These are phyloP conservation scores for Phytophthora cryptogea DNA, from an alignment of 352 stramenopile species.

Conservation along the genomic window DNA sequence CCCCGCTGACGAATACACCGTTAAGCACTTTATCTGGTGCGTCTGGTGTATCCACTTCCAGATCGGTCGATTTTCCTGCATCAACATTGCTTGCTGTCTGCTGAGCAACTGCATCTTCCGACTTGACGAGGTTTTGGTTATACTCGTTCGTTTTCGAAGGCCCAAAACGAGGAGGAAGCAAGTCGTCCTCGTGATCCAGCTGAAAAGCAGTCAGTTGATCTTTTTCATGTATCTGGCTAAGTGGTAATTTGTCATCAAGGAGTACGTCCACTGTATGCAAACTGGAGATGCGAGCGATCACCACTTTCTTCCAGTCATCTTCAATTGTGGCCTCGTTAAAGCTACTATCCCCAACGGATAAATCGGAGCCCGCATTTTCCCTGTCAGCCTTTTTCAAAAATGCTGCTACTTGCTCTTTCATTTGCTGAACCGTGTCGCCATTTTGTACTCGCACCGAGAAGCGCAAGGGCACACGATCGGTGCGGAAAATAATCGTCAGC, in stretches of 20 bases:
- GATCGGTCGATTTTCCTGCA: neutral
- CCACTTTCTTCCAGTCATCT: slow-evolving; percentile 38
- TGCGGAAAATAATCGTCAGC: slow-evolving; percentile 84
- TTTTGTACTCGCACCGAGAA: slow-evolving; percentile 77
- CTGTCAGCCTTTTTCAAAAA: slow-evolving; percentile 43
- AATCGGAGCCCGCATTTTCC: neutral
- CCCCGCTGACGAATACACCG: neutral
- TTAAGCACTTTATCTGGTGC: slow-evolving; percentile 1
- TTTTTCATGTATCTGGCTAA: slow-evolving; percentile 80
- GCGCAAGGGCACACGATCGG: slow-evolving; percentile 69
- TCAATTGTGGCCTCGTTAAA: neutral
- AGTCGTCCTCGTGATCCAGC: slow-evolving; percentile 45
- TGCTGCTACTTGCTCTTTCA: slow-evolving; percentile 60
- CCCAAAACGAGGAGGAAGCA: slow-evolving; percentile 18
- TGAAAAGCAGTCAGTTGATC: slow-evolving; percentile 79
- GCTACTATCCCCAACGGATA: slow-evolving; percentile 1
- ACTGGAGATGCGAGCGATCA: slow-evolving; percentile 62
- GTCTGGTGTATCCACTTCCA: neutral
- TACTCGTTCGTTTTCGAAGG: neutral
- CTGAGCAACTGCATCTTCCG: neutral
- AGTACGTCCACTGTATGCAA: slow-evolving; percentile 70
- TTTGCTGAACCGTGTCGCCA: slow-evolving; percentile 60
- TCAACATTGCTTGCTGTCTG: slow-evolving; percentile 3
- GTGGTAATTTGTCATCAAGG: slow-evolving; percentile 58
- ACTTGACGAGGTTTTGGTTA: neutral